A percentile compares a stretch with the other conserved stretches of the same genome.
phyloP scores from a whole-genome alignment of 768 basidiomycete genomes.

The Agrocybe pediades region DNA sequence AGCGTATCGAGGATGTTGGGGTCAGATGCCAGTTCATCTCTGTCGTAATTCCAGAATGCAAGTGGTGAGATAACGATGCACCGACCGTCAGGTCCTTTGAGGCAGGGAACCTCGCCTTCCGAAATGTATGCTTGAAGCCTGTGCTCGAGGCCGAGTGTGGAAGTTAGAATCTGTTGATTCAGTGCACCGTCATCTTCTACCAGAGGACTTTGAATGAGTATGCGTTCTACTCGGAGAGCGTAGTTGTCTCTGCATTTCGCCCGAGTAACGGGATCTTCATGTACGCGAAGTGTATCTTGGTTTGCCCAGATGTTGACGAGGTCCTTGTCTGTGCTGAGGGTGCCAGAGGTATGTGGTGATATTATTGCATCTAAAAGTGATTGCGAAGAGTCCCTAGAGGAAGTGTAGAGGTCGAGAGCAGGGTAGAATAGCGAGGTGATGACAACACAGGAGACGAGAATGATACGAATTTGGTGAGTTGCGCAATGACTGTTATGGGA shows the following conservation, averaged over 20 bases:
- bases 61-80: conserved; percentile 78
- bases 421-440: conserved; percentile 91
- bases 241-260: conserved; percentile 71
- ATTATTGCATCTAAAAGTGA: conserved; percentile 68
- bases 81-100: conserved; percentile 49
- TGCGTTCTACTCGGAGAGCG: conserved; percentile 75
- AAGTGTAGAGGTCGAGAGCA: conserved; percentile 83
- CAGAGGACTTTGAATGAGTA: conserved; percentile 64
- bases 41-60: conserved; percentile 73
- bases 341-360: conserved; percentile 52
- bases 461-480: conserved; percentile 87
- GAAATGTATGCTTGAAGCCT: conserved; percentile 48
- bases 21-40: conserved; percentile 52
- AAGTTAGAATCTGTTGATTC: conserved; percentile 61
- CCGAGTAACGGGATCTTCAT: conserved; percentile 70
- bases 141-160: conserved; percentile 65
- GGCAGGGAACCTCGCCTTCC: conserved; percentile 48
- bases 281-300: conserved; percentile 60
- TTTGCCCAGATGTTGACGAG: conserved; percentile 74
- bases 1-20: conserved; percentile 61
- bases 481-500: conserved; percentile 70
- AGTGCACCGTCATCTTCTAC: conserved; percentile 53
- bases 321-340: conserved; percentile 59
- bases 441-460: conserved; percentile 84
- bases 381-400: conserved; percentile 65